phyloP scores from a whole-genome alignment of 352 stramenopile species.

The Poterioochromonas sp. region DNA sequence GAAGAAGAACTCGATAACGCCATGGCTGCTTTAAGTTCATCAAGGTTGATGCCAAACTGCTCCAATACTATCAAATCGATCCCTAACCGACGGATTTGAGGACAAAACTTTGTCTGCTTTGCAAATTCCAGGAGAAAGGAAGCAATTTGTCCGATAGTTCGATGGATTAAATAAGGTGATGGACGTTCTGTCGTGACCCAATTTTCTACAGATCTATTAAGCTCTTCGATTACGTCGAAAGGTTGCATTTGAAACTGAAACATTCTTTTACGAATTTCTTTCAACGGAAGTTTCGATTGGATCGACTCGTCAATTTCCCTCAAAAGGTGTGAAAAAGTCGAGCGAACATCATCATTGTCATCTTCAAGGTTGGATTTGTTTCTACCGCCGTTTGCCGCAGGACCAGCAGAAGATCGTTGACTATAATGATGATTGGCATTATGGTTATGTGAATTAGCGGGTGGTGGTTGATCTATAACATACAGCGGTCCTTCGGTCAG shows the following conservation, averaged over 20 bases:
- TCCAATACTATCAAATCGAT: constrained; percentile 38
- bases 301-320: constrained; percentile 38
- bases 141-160: constrained; percentile 62
- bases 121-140: constrained; percentile 69
- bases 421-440: no score
- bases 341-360: constrained; percentile 21
- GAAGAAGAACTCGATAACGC: neutral
- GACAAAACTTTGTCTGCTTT: constrained; percentile 45
- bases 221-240: constrained; percentile 82
- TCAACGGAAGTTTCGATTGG: constrained; percentile 27
- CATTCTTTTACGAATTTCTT: constrained; percentile 25
- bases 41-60: constrained; percentile 45
- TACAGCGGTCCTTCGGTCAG: constrained; percentile 60
- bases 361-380: constrained; percentile 32
- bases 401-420: constrained; percentile 32
- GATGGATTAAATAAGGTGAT: constrained; percentile 60
- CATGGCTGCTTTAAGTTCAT: neutral
- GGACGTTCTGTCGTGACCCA: constrained; percentile 45
- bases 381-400: constrained; percentile 27
- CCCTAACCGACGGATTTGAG: neutral
- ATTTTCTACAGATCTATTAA: constrained; percentile 52
- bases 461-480: constrained; percentile 30
- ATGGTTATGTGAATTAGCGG: no score
- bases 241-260: constrained; percentile 43
- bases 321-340: constrained; percentile 39